Percentiles rank a stretch among this genome's conserved stretches.
phyloP scores from a whole-genome alignment of 1,284 basidiomycete genomes.

The Boletus hoseneyae region DNA sequence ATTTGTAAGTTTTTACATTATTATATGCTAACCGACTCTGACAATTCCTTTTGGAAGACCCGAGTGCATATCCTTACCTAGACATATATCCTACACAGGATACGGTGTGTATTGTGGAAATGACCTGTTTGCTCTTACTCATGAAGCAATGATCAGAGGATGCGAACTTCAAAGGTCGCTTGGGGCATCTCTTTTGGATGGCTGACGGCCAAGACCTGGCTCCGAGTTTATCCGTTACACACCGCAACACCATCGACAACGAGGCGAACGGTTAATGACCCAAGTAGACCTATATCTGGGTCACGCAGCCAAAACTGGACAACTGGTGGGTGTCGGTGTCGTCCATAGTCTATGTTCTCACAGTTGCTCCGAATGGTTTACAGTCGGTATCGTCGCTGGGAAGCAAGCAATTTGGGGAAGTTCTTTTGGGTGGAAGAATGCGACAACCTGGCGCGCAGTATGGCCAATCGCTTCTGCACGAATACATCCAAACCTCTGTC shows the following conservation, averaged over 20 bases:
- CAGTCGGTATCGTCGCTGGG: neutral
- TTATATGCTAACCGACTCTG: constrained; percentile 2
- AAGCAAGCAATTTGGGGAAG: constrained; percentile 15
- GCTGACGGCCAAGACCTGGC: constrained; percentile 22
- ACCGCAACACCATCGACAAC: neutral
- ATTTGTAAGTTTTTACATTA: constrained; percentile 31
- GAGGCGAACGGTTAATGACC: neutral
- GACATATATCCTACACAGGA: constrained; percentile 41
- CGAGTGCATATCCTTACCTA: constrained; percentile 42
- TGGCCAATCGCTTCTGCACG: constrained; percentile 16
- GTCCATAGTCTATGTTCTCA: neutral
- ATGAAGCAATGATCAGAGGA: constrained; percentile 13
- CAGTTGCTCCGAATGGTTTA: neutral
- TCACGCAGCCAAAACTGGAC: neutral
- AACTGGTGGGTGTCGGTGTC: constrained; percentile 6
- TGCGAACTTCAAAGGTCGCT: neutral
- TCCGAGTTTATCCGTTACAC: constrained; percentile 23
- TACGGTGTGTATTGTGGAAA: constrained; percentile 9
- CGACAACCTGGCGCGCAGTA: constrained; percentile 17
- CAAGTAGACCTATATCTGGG: neutral
- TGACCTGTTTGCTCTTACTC: neutral
- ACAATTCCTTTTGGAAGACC: constrained; percentile 34
- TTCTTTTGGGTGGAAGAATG: constrained; percentile 22
- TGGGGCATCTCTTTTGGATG: constrained; percentile 25
- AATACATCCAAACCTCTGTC: neutral